Conservation (phyloP, 2,329 filamentous ascomycete species). For the Lachnellula hyalina region DNA sequence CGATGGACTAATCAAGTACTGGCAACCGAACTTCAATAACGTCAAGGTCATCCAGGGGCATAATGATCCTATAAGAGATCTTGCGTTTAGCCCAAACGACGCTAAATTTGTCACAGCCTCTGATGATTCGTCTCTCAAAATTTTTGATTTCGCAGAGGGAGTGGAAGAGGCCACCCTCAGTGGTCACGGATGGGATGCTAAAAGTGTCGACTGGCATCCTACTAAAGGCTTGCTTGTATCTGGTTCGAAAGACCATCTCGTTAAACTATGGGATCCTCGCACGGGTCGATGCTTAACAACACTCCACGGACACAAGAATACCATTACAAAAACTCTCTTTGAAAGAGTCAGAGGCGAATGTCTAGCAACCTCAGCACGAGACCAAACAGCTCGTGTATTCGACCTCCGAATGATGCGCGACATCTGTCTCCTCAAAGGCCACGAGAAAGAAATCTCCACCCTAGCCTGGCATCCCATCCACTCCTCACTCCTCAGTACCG, state of each 20-base stretch:
- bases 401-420: slow-evolving; percentile 98
- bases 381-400: slow-evolving; percentile 89
- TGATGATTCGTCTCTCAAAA: slow-evolving; percentile 88
- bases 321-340: slow-evolving; percentile 87
- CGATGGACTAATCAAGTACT: slow-evolving; percentile 94
- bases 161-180: slow-evolving; percentile 76
- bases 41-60: slow-evolving; percentile 93
- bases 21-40: slow-evolving; percentile 99
- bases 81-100: slow-evolving; percentile 91
- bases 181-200: slow-evolving; percentile 97
- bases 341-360: slow-evolving; percentile 79
- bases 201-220: slow-evolving; percentile 96
- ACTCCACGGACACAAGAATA: slow-evolving; percentile 94
- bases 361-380: slow-evolving; percentile 85
- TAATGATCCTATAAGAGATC: slow-evolving; percentile 79
- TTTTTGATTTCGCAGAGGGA: slow-evolving; percentile 90
- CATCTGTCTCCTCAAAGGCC: slow-evolving; percentile 84
- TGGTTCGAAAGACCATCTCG: slow-evolving; percentile 93
- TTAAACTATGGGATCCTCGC: slow-evolving; percentile 98
- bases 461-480: slow-evolving; percentile 93
- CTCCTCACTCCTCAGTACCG: slow-evolving; percentile 81
- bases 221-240: slow-evolving; percentile 91
- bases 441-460: slow-evolving; percentile 94
- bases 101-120: slow-evolving; percentile 94
- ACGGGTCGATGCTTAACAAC: slow-evolving; percentile 86